Evolutionary conservation across 2,329 filamentous ascomycete genomes (phyloP).

Genomic region (Botrytis fragariae): DNA sequence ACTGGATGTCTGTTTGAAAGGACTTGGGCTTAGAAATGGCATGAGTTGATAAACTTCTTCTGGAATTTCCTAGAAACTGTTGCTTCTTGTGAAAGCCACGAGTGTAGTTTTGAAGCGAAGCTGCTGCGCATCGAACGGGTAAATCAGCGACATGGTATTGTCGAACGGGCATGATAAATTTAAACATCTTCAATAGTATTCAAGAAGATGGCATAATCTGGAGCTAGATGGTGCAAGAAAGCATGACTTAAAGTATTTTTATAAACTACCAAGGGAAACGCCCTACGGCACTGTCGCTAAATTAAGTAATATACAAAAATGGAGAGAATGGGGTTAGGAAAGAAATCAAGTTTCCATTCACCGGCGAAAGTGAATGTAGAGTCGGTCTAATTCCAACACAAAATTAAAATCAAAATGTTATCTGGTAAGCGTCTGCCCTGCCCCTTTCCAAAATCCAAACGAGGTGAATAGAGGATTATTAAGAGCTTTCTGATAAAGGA

Average conservation of each 20-base stretch:
- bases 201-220: neutral
- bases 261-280: neutral
- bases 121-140: neutral
- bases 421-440: neutral
- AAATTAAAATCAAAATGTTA: neutral
- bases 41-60: neutral
- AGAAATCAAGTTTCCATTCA: neutral
- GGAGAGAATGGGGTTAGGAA: neutral
- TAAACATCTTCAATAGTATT: neutral
- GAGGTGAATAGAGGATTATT: neutral
- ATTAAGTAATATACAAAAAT: neutral
- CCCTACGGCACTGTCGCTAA: neutral
- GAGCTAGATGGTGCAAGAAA: neutral
- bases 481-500: neutral
- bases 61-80: neutral
- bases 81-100: neutral
- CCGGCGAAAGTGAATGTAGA: neutral
- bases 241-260: neutral
- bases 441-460: neutral
- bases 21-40: neutral
- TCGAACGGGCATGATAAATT: neutral
- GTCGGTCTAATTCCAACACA: too few relatives aligned
- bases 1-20: neutral
- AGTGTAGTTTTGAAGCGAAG: neutral
- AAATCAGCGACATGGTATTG: neutral